Base-by-base conservation (phyloP, 2,329 filamentous ascomycete genomes). In the Chaetomium olivaceum region DNA sequence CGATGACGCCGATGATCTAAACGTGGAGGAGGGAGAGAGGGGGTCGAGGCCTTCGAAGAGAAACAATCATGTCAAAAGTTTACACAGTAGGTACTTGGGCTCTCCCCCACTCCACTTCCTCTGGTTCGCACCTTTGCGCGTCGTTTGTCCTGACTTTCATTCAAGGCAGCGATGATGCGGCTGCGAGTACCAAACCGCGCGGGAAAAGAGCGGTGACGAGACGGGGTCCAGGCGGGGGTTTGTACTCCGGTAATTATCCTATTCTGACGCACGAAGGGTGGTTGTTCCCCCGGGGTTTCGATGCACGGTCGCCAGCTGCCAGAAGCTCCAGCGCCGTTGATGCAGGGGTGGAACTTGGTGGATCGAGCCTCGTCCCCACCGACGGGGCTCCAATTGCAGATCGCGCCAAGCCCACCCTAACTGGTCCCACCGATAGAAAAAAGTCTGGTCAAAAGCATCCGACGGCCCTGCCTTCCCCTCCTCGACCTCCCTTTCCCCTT, bases 401-500 rank as follows among this genome's bases (percentile, higher is more conserved):
- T 43, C 67, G 51, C 61, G 61, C 60, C 63, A 60, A 64, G 64
- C 64, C 43, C 63, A 56, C 63, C 57, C 62, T 19, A n/a, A 19
- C 16, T 54, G 61, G 64, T 61, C 63, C 67, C 36, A 65, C 66
- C 54, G 66, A 51, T 56, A 31, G 29, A 72, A 75, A 75, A 75
- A 75, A 73, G 70, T 73, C 69, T 73, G 70, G 72, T 72, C 71
- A 70, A 66, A 71, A 70, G 55, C 65, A 68, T 66, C 62, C 68
- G 69, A 74, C 69, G 73, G 74, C 72, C 73, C 75, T 43, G 73
- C 73, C 73, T 71, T 69, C 72, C 66, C 67, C 67, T 70, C 69
- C 71, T 73, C 71, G 74, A 70, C 39, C 33, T 68, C 71, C 71
- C 69, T 74, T 72, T 68, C 73, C 71, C 72, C 71, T 73, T 73